Base-by-base conservation (phyloP, 129 eudicot species). In the Artemisia tridentata region DNA sequence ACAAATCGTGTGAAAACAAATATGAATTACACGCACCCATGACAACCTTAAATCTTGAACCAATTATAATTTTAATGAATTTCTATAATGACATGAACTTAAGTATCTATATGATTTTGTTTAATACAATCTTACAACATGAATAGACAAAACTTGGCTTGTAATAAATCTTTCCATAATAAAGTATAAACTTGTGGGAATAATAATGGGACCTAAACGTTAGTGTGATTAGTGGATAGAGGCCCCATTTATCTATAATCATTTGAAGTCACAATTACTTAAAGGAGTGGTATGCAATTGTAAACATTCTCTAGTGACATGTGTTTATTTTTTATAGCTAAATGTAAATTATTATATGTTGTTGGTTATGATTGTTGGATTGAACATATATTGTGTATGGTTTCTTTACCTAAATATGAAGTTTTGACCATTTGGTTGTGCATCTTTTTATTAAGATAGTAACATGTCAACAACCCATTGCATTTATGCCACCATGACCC, bases 131-230 rank as follows among this genome's bases (percentile, higher is more conserved):
- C 27, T 1, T 20, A 1, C 23, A 46, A 72, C 49, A 71, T 72
- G 68, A 53, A 52, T 20, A 65, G 10, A n/a, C 29, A 1, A 61
- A 52, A 65, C 72, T 65, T 74, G n/a, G 72, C 72, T 74, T 74
- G 38, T 74, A 74, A 74, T 54, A 29, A 55, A 55, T 51, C 59
- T 49, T 55, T 66, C 4, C 55, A 27, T 8, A 6, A 65, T 65
- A 65, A 65, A 65, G 57, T 68, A 16, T 5, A 53, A 50, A 15
- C n/a, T 54, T 65, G 6, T 65, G 49, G 49, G 58, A 74, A 38
- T 34, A 74, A 65, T 74, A 12, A 65, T 20, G 46, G n/a, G 41
- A 65, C 7, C 50, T 43, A 55, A 46, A 55, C 68, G 17, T 72
- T 38, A 61, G 49, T 47, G 68, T 58, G 68, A 45, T 47, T 15